Percentiles rank a stretch among this genome's conserved stretches.
Evolutionary conservation across 495 filamentous ascomycete genomes (phyloP).

Genomic region (Xylaria venustula): DNA sequence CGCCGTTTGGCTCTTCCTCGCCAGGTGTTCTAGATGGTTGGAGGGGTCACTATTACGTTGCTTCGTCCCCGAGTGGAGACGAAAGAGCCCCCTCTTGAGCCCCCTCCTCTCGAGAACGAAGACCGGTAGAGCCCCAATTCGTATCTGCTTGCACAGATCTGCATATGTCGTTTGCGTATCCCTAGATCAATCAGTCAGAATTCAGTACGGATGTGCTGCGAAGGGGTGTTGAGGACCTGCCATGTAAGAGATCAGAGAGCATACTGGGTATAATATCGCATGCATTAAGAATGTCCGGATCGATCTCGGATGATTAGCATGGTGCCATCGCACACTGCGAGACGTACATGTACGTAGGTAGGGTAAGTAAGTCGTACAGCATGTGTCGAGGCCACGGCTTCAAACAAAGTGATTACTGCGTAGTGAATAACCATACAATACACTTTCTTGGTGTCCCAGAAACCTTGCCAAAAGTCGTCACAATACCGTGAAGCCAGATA

Average conservation of each 20-base stretch:
- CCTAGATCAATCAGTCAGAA: not conserved
- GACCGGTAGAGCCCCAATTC: not conserved
- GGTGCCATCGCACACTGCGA: not conserved
- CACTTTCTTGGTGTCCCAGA: not conserved
- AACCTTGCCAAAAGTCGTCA: not conserved
- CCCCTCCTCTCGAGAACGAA: not conserved
- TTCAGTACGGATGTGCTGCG: not conserved
- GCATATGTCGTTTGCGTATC: not conserved
- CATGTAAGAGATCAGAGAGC: not conserved
- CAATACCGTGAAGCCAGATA: not conserved
- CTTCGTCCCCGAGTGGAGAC: not conserved
- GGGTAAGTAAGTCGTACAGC: constrained; percentile 11
- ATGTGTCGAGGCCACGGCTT: not conserved
- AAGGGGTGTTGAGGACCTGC: not conserved
- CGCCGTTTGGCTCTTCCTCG: not conserved
- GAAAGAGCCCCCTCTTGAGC: not conserved
- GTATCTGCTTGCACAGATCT: not conserved
- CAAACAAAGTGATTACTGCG: not conserved
- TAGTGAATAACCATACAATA: constrained; percentile 4
- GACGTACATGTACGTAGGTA: constrained; percentile 2
- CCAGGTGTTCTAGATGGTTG: not conserved
- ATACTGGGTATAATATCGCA: not conserved
- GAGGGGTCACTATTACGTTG: not conserved
- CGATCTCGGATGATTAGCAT: constrained; percentile 10
- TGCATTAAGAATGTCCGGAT: constrained; percentile 4